Conservation (phyloP, 495 filamentous ascomycete genomes). For the Xylona heveae region DNA sequence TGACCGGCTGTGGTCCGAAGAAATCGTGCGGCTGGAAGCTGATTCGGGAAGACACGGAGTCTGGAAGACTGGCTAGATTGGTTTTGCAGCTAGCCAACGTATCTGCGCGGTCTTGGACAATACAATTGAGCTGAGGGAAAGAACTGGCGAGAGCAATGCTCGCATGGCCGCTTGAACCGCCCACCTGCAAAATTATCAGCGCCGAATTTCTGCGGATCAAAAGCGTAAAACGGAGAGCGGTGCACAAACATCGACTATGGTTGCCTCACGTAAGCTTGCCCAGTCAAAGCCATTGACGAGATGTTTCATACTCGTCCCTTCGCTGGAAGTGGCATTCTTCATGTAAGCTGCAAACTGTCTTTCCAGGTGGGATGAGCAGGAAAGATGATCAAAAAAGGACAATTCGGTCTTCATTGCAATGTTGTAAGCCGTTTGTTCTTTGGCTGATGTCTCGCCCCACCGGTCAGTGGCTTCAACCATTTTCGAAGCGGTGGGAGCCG, state of each 20-base stretch:
- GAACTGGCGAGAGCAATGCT: conserved; percentile 2
- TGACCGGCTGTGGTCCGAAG: conserved; percentile 23
- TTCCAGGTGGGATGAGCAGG: neutral
- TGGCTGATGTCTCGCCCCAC: conserved; percentile 7
- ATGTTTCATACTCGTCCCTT: neutral
- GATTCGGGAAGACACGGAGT: conserved; percentile 15
- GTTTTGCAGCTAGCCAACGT: neutral
- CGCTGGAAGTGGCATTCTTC: neutral
- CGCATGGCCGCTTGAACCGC: neutral
- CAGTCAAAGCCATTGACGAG: conserved; percentile 1
- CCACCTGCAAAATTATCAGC: too few relatives aligned
- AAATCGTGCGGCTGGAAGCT: conserved; percentile 26
- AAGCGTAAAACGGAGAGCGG: too few relatives aligned
- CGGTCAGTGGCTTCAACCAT: conserved; percentile 9
- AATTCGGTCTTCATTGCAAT: conserved; percentile 12
- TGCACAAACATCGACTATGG: conserved; percentile 3
- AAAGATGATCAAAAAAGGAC: conserved; percentile 6
- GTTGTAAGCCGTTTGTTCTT: conserved; percentile 14
- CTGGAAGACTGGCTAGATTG: neutral
- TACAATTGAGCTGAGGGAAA: conserved; percentile 4
- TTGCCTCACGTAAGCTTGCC: neutral
- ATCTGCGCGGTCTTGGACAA: conserved; percentile 6
- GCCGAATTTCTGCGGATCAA: too few relatives aligned
- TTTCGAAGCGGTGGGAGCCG: conserved; percentile 6
- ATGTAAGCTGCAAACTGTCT: neutral